Evolutionary conservation across 2,329 filamentous ascomycete species (phyloP).

Genomic region (Neofusicoccum parvum): DNA sequence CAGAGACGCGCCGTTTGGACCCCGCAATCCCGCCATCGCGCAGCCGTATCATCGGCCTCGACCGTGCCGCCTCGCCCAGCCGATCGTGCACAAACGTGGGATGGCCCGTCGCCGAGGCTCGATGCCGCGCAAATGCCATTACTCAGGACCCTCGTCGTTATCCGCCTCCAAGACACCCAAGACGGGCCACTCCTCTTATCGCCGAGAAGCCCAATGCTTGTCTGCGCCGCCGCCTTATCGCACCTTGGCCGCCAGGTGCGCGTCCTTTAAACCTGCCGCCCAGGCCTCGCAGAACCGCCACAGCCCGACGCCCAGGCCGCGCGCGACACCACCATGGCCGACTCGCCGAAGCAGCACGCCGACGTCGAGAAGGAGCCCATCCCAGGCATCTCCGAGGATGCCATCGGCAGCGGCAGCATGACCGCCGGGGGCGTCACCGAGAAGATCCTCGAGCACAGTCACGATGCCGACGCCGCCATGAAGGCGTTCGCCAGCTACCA

Average conservation of each 20-base stretch:
- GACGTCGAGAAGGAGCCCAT: conserved; percentile 18
- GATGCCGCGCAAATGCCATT: not conserved
- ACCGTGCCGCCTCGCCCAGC: not conserved
- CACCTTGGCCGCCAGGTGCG: not conserved
- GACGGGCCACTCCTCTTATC: conserved; percentile 1
- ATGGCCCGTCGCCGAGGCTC: not conserved
- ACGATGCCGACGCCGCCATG: conserved; percentile 64
- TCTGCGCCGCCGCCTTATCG: not conserved
- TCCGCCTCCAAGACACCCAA: not conserved
- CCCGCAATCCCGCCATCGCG: not conserved
- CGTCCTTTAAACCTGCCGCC: not conserved
- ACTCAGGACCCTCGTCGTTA: not conserved
- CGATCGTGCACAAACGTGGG: not conserved
- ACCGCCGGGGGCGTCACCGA: not conserved
- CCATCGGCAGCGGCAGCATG: conserved; percentile 1
- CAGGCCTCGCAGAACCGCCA: not conserved
- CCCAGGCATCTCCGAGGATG: conserved; percentile 1
- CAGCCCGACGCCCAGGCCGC: not conserved
- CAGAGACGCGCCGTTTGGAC: not conserved
- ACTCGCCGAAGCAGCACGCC: not conserved
- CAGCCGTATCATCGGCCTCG: not conserved
- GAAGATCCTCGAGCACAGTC: conserved; percentile 45
- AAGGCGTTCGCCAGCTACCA: conserved; percentile 55
- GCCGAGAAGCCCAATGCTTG: conserved; percentile 12
- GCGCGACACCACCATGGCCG: not conserved